Base-by-base conservation (phyloP, 768 basidiomycete genomes). In the Trametes cinnabarina region DNA sequence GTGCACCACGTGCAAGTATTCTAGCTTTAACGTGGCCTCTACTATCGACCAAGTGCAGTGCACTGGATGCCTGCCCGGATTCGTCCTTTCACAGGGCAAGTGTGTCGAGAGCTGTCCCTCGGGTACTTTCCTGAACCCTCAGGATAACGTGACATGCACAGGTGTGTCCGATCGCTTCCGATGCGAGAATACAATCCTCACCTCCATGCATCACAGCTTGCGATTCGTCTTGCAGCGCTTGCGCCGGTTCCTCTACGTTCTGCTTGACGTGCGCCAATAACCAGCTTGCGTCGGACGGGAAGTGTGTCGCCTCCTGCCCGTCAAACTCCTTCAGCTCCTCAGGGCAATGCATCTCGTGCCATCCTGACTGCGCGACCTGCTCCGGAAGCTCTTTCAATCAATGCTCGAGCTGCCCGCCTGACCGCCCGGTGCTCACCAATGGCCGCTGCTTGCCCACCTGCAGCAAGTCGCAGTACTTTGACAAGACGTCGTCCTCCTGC, bases 331-430 rank as follows among this genome's bases (percentile, higher is more conserved):
- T 93, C 73, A 73, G 77, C 51, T 80, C 88, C 11, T 78, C 83
- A 28, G 82, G 84, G 22, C 72, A 81, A 25, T 95, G 93, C 73
- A 67, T 84, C 53, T 65, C 85, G 5, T 96, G 94, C 70, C 92
- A 95, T 58, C 84, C 91, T 0, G 94, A 95, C 68, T 96, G 93
- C 66, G 83, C 82, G 15, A 85, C 87, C 1, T 96, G 94, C 72
- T 83, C 84, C 22, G 92, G 91, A n/a, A 65, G 80, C 20, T 81
- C 84, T 0, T 91, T 91, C 74, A 84, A 83, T 67, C 86, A 93
- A 68, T 96, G 93, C 72, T 78, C 84, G 8, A 81, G 82, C 47
- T 94, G 92, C 66, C 78, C 84, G 30, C 65, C 84, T 25, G 73
- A 76, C 20, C 82, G 85, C 0, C 92, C 91, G 0, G 89, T 93